Conservation (phyloP, 192 early-diverging fungal species). For the Entomortierella lignicola region DNA sequence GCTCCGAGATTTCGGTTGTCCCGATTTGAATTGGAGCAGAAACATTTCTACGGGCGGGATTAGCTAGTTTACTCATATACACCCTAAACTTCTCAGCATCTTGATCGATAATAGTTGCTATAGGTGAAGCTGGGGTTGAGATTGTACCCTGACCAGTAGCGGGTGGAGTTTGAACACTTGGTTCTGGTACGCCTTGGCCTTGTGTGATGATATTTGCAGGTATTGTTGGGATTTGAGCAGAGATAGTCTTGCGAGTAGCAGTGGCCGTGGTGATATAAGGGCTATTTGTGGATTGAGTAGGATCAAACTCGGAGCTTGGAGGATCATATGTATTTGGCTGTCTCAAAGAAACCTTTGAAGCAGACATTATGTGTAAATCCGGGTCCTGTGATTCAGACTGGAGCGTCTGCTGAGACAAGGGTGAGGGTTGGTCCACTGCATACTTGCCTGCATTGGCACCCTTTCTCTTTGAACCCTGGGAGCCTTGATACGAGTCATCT, state of each 20-base stretch:
- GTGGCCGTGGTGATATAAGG: neutral
- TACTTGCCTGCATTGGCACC: neutral
- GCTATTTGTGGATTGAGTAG: neutral
- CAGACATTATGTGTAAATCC: conserved; percentile 1
- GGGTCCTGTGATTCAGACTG: conserved; percentile 11
- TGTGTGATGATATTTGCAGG: neutral
- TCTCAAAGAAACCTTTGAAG: conserved; percentile 11
- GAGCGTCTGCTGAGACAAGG: neutral
- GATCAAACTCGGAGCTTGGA: conserved; percentile 12
- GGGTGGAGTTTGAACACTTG: neutral
- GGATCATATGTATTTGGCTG: neutral
- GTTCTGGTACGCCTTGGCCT: neutral
- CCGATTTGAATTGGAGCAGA: conserved; percentile 27
- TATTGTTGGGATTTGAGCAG: conserved; percentile 36
- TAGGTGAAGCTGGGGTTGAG: conserved; percentile 31
- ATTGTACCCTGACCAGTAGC: neutral
- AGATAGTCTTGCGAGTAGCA: conserved; percentile 25
- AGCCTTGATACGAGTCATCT: conserved; percentile 15
- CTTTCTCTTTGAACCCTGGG: conserved; percentile 4
- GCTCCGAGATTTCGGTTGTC: conserved; percentile 1
- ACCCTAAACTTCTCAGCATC: conserved; percentile 47
- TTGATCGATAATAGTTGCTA: conserved; percentile 48
- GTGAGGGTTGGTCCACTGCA: conserved; percentile 7
- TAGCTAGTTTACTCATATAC: conserved; percentile 41
- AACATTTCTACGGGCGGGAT: conserved; percentile 19